These are phyloP conservation scores for Trichoderma koningiopsis DNA, from an alignment of 2,329 filamentous ascomycete genomes.

Conservation along the genomic window DNA sequence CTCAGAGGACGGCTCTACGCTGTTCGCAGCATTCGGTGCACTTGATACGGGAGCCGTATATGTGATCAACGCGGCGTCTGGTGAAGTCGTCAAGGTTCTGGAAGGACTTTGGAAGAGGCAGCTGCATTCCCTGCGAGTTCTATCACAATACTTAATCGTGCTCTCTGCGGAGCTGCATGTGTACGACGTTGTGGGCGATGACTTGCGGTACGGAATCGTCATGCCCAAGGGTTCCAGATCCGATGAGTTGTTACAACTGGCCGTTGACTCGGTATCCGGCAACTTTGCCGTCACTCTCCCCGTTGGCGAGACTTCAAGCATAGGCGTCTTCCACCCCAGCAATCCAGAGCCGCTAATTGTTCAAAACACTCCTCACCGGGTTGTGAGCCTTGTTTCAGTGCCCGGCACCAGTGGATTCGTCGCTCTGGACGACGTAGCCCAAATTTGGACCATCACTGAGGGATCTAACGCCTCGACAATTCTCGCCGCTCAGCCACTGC, in stretches of 20 bases:
- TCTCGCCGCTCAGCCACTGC: conserved; percentile 56
- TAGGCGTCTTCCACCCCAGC: conserved; percentile 69
- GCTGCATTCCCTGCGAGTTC: conserved; percentile 68
- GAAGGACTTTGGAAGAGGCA: conserved; percentile 67
- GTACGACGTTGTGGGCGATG: conserved; percentile 82
- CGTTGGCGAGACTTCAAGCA: conserved; percentile 50
- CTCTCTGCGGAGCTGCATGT: conserved; percentile 74
- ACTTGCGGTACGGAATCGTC: conserved; percentile 66
- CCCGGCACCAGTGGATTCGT: conserved; percentile 71
- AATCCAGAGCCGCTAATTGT: conserved; percentile 61
- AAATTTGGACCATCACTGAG: conserved; percentile 66
- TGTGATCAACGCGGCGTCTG: conserved; percentile 73
- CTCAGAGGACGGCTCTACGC: conserved; percentile 79
- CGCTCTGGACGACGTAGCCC: conserved; percentile 72
- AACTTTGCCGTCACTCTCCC: conserved; percentile 66
- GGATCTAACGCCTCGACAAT: conserved; percentile 58
- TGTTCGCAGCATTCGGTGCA: conserved; percentile 67
- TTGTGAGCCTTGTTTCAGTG: conserved; percentile 68
- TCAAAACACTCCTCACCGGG: conserved; percentile 57
- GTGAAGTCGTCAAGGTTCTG: conserved; percentile 66
- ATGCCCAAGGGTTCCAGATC: conserved; percentile 49
- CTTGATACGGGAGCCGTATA: conserved; percentile 65
- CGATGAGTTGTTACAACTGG: conserved; percentile 62
- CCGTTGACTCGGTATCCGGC: conserved; percentile 67
- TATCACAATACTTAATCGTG: conserved; percentile 73